Evolutionary conservation across 164 flowering plant genomes (phyloP), one percentile per base, ranked within the genome.

Genomic region (Amborella trichopoda): DNA sequence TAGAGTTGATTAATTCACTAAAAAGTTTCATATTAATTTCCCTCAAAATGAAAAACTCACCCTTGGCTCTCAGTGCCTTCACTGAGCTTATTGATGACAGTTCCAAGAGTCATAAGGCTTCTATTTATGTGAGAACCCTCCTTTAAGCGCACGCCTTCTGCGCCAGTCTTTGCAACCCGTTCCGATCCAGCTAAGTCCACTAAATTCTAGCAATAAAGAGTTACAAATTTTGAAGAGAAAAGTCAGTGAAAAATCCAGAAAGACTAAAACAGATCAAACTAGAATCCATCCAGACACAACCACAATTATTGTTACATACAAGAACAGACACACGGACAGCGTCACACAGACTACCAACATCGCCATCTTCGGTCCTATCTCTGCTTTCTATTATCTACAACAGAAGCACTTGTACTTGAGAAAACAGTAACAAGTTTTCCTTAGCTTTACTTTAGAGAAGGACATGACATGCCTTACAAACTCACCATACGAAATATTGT

Each of bases 151-250:
- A 83, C 76, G 52, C 96, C 99, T 64, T 88, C 99, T 37, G 99
- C 96, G 40, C 95, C 95, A 45, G 99, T 88, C 69, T 93, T 88
- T 25, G 96, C 84, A 53, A 95, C 96, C 63, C 99, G 96, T 44
- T 93, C 99, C 55, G 96, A 88, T 52, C 99, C 96, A 64, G 96
- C 96, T 46, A 88, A 80, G 56, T 93, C 99, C 41, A 93, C 96
- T 60, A 93, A 74, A 59, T 88, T 93, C 96, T 93, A 53, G 33
- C 49, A 39, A 18, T 26, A 10, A 37, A 37, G 19, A 37, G 5
- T n/a, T n/a, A n/a, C 2, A 6, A 8, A 8, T n/a, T 2, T 8
- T 21, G 19, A 21, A 37, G 41, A 8, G 41, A 37, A 2, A 37
- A 6, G 8, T n/a, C 41, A 8, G 14, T 8, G n/a, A 2, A n/a